Base-by-base conservation (phyloP, 1,284 basidiomycete genomes). In the Cutaneotrichosporon sp. region DNA sequence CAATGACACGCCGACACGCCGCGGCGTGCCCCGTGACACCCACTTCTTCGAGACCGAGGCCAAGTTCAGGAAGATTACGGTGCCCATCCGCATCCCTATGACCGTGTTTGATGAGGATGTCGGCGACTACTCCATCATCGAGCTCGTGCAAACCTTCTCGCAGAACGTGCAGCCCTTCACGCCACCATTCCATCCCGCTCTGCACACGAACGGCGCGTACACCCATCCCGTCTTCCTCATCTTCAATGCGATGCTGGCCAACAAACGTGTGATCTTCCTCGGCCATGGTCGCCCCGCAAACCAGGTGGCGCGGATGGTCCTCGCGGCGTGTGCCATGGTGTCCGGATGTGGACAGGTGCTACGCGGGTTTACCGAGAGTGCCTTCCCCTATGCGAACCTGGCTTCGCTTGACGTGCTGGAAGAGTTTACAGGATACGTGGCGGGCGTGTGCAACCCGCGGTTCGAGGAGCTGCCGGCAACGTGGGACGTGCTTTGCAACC, bases 41-140 rank as follows among this genome's bases (percentile, higher is more conserved):
- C 92, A 96, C 71, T 94, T 88, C 67, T 96, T 84, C 74, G 86
- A 92, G 66, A 90, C 91, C 0, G 80, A 81, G 10, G 86, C 93
- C 51, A 81, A 79, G 25, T 96, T 91, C 74, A 84, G 84, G 68
- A 66, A 68, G 80, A 83, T 90, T 57, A 81, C 82, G 19, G 74
- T 93, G 29, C 90, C 90, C 10, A 89, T 94, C 64, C 85, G 88
- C 64, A 83, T 94, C 66, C 91, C 91, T 2, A 76, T 93, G 49
- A 82, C 84, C 12, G 87, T 85, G 1, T 93, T 93, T 67, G 80
- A 87, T 0, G 90, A 94, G 70, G 93, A 98, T 79, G 89, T 98
- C 50, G 93, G 93, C 50, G 93, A 97, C 90, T 97, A 93, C 75
- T 97, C 93, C 17, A 76, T 97, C 55, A 92, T 93, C 55, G 85